Conservation (phyloP, 2,329 filamentous ascomycete species). For the Escovopsis weberi region DNA sequence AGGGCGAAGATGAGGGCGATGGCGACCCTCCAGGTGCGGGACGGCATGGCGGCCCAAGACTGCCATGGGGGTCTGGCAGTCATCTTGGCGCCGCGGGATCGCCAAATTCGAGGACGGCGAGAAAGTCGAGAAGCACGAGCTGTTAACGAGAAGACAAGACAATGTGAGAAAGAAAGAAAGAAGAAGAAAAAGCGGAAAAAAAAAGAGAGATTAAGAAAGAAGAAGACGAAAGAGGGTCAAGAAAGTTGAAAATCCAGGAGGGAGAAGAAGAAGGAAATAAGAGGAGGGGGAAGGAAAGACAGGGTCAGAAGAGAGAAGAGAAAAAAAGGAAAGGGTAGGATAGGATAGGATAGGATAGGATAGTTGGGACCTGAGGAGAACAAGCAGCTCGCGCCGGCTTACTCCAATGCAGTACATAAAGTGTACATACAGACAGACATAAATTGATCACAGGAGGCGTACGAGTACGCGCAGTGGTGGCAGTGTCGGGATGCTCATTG, state of each 20-base stretch:
- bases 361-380: neutral
- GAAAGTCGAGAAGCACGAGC: neutral
- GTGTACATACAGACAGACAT: too few relatives aligned
- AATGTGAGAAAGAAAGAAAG: neutral
- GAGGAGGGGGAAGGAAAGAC: neutral
- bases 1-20: conserved; percentile 13
- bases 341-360: neutral
- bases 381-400: conserved; percentile 2
- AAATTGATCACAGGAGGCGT: too few relatives aligned
- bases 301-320: neutral
- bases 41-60: conserved; percentile 6
- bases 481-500: too few relatives aligned
- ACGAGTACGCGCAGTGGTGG: too few relatives aligned
- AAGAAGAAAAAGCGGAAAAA: neutral
- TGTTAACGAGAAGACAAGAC: neutral
- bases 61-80: conserved; percentile 7
- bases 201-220: neutral
- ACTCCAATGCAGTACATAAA: neutral
- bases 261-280: neutral
- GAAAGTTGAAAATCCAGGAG: neutral
- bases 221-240: conserved; percentile 1
- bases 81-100: conserved; percentile 4
- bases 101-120: neutral
- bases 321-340: neutral
- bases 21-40: conserved; percentile 15